Conservation (phyloP, 2,329 filamentous ascomycete species). For the Zarea fungicola region DNA sequence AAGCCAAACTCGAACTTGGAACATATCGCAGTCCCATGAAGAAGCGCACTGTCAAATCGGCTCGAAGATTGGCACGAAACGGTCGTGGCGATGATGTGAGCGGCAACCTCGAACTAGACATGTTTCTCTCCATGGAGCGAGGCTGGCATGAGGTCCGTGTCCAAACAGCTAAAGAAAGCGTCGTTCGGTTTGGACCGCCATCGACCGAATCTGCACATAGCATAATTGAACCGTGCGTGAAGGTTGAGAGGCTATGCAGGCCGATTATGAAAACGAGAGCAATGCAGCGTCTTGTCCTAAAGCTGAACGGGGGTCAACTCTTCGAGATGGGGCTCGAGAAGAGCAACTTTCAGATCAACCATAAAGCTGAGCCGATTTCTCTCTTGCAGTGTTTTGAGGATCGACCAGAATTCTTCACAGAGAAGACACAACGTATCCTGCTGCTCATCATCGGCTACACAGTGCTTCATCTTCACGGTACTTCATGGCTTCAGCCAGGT, state of each 20-base stretch:
- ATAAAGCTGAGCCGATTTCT: not conserved
- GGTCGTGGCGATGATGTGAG: not conserved
- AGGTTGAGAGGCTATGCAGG: conserved; percentile 3
- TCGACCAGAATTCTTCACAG: not conserved
- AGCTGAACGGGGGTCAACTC: not conserved
- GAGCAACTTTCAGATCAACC: conserved; percentile 1
- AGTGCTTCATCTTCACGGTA: conserved; percentile 13
- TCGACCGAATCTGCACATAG: too few species aligned
- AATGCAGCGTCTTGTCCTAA: not conserved
- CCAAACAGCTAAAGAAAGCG: not conserved
- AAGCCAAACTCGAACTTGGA: not conserved
- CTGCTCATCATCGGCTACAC: conserved; percentile 7
- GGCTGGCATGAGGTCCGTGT: conserved; percentile 9
- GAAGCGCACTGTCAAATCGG: too few species aligned
- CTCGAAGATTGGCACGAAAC: too few species aligned
- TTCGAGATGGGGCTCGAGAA: not conserved
- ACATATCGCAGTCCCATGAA: not conserved
- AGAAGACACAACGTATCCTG: conserved; percentile 4
- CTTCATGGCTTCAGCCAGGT: conserved; percentile 12
- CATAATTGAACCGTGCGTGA: too few species aligned
- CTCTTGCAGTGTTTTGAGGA: not conserved
- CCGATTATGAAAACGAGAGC: not conserved
- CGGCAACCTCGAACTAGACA: not conserved
- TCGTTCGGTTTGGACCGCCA: not conserved
- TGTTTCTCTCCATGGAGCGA: conserved; percentile 8